These are phyloP conservation scores for Mortierella polycephala DNA, from an alignment of 371 early-diverging fungal species.

Conservation along the genomic window DNA sequence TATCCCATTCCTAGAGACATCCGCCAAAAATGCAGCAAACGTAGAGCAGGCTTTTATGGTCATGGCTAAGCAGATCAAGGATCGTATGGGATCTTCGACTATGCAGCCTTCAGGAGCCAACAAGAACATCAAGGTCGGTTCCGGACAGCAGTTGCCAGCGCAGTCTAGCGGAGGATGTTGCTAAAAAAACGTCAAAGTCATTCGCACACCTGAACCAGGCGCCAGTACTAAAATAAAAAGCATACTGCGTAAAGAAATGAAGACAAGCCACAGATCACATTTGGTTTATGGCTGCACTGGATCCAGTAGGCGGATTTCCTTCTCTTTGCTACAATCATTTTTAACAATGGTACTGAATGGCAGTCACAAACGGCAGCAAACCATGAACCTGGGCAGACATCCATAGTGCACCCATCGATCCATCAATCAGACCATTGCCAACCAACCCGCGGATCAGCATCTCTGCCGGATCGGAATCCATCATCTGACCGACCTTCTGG, in stretches of 20 bases:
- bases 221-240: not conserved
- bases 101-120: slow-evolving; percentile 16
- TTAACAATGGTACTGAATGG: slow-evolving; percentile 30
- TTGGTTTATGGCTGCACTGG: not conserved
- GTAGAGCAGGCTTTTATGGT: slow-evolving; percentile 97
- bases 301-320: slow-evolving; percentile 27
- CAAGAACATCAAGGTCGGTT: slow-evolving; percentile 44
- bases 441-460: not conserved
- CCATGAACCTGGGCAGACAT: not conserved
- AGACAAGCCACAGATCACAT: not conserved
- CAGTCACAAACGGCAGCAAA: not conserved
- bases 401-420: slow-evolving; percentile 27
- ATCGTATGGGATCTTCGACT: slow-evolving; percentile 34
- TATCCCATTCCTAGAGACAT: slow-evolving; percentile 93
- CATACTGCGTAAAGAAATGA: not conserved
- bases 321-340: slow-evolving; percentile 43
- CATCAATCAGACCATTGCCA: slow-evolving; percentile 21
- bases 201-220: not conserved
- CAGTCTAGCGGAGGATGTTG: slow-evolving; percentile 36
- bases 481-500: not conserved
- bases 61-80: slow-evolving; percentile 84
- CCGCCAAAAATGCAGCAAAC: slow-evolving; percentile 93
- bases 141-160: slow-evolving; percentile 39
- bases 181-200: slow-evolving; percentile 13
- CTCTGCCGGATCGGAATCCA: not conserved